Evolutionary conservation across 139 green algal species (phyloP).

Genomic region (Helicosporidium sp.): DNA sequence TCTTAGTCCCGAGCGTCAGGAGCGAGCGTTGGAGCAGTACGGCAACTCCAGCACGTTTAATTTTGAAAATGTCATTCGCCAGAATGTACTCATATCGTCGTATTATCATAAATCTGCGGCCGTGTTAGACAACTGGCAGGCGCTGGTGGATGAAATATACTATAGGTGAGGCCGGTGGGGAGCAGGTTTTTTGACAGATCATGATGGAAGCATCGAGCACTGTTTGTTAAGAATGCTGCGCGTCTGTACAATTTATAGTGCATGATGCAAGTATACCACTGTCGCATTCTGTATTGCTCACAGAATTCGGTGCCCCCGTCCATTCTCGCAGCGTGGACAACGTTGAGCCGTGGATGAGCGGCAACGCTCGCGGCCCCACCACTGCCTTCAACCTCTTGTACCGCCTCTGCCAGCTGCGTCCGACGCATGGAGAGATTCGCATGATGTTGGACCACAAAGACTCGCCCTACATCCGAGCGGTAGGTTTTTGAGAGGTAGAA

Average conservation of each 20-base stretch:
- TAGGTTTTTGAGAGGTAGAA: no score
- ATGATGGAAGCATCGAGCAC: no score
- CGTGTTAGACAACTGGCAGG: slow-evolving; percentile 32
- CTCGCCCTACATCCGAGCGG: slow-evolving; percentile 84
- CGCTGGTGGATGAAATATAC: slow-evolving; percentile 76
- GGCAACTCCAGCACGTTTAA: slow-evolving; percentile 60
- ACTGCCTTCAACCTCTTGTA: slow-evolving; percentile 82
- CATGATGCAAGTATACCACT: no score
- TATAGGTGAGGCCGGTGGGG: slow-evolving; percentile 27
- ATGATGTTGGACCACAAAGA: slow-evolving; percentile 64
- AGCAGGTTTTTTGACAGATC: no score
- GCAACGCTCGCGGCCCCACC: slow-evolving; percentile 78
- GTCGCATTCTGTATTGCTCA: no score
- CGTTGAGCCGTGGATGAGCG: slow-evolving; percentile 91
- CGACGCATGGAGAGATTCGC: slow-evolving; percentile 31
- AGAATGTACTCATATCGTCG: slow-evolving; percentile 56
- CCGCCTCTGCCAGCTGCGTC: slow-evolving; percentile 52
- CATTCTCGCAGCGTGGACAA: slow-evolving; percentile 48
- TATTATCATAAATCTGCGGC: slow-evolving; percentile 52
- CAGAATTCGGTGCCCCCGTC: no score
- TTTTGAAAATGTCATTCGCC: slow-evolving; percentile 54
- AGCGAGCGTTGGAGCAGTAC: slow-evolving; percentile 28
- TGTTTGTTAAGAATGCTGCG: no score
- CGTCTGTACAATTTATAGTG: no score
- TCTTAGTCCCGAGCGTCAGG: no score